Evolutionary conservation across 495 filamentous ascomycete genomes (phyloP), one percentile per base, ranked within the genome.

Genomic region (Lasiosphaeria miniovina): DNA sequence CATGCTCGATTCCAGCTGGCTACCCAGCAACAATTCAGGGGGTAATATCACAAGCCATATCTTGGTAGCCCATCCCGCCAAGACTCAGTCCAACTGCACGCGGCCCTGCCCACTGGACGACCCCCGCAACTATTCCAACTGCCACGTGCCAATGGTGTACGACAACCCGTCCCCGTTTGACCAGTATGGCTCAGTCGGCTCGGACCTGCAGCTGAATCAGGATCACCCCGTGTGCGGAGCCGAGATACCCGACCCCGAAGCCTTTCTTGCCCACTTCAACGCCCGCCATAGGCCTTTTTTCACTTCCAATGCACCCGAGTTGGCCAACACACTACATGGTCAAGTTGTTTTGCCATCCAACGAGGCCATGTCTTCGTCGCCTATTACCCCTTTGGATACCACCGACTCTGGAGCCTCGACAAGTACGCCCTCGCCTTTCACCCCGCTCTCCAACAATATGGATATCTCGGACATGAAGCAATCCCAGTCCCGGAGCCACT

Each of bases 251-350:
- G 65, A 65, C 24, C 65, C 65, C 6, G 63, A 71, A 33, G 62
- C 66, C 8, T 71, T 65, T 53, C 52, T 73, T 36, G 59, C 61
- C 11, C 72, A 75, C 46, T 72, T 74, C 59, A 71, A 69, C 40
- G 40, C 62, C 3, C 64, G 65, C 15, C 69, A 72, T 43, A 52
- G 66, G 54, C 64, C 43, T 0, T 64, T 60, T 6, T 65, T 69
- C 40, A 55, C 55, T 24, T 24, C 24, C 24, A 24, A 2, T 24
- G 24, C 24, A 24, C 24, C 24, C 24, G 24, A 2, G 24, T 24
- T 24, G 24, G 24, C 24, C 24, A 24, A 24, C 24, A 41, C 33
- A n/a, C 15, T 12, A 3, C 54, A 46, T 24, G 10, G 49, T 58
- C 53, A 38, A 7, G 45, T 43, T 4, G 48, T 54, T 1, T 40